Evolutionary conservation across 1,284 basidiomycete genomes (phyloP).

Genomic region (Exsudoporus floridanus): DNA sequence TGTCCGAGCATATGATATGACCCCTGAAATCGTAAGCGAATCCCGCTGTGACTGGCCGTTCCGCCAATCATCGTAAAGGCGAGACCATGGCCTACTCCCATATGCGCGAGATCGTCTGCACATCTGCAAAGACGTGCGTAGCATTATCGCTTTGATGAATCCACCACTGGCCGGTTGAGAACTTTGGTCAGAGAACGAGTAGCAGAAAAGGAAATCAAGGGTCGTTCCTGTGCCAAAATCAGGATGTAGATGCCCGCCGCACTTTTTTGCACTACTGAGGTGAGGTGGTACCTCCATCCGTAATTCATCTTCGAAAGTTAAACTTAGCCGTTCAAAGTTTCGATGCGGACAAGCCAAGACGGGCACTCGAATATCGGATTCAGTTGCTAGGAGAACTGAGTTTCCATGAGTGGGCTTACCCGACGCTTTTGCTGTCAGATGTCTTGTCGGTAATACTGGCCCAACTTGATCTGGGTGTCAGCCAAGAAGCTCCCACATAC

Average conservation of each 20-base stretch:
- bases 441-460: not conserved
- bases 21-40: conserved; percentile 25
- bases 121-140: not conserved
- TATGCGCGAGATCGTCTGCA: not conserved
- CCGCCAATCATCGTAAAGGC: conserved; percentile 8
- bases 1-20: conserved; percentile 12
- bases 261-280: not conserved
- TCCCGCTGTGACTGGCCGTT: conserved; percentile 4
- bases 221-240: not conserved
- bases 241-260: not conserved
- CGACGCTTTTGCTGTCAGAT: conserved; percentile 7
- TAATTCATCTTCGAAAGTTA: not conserved
- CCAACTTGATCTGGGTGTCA: no score
- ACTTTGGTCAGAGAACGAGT: not conserved
- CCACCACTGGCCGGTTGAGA: not conserved
- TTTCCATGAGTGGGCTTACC: conserved; percentile 7
- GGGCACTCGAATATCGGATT: not conserved
- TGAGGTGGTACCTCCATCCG: not conserved
- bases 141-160: not conserved
- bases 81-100: not conserved
- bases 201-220: conserved; percentile 1
- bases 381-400: conserved; percentile 13
- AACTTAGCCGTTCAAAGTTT: conserved; percentile 20
- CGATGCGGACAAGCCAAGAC: not conserved
- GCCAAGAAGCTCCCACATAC: not conserved